Base-by-base conservation (phyloP, 1,284 basidiomycete genomes). In the Microbotryomycetes sp. region DNA sequence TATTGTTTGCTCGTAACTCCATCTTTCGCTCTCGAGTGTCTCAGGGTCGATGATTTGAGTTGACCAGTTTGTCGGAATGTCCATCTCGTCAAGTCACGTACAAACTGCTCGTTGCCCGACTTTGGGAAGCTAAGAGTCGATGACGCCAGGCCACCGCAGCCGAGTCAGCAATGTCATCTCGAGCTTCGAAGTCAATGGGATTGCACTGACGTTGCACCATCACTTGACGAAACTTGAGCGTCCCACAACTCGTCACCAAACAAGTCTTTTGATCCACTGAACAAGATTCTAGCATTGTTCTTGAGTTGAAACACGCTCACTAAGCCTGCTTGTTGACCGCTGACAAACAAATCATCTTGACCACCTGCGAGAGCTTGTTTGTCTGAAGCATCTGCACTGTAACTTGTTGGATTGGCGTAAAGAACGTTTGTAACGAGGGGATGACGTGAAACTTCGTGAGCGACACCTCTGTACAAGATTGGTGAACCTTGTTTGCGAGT, bases 291-390 rank as follows among this genome's bases (percentile, higher is more conserved):
- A 0, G 86, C 86, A 69, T 88, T 90, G 62, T 83, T 83, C 26
- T 81, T 78, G 1, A 90, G 84, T 78, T 98, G 94, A 81, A 97
- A 89, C 6, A 89, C 93, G 3, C 86, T 87, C 49, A 92, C 89
- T 45, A 97, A 79, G 29, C 82, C 80, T 48, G 91, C 80, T 42
- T 82, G 81, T 65, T 83, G 83, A 4, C 91, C 92, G 0, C 87
- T 87, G 82, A 60, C 86, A 77, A 63, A 85, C 81, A 86, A 9
- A 84, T 87, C 59, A 80, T 83, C 74, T n/a, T n/a, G n/a, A n/a
- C n/a, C n/a, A n/a, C n/a, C n/a, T 82, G 87, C 62, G 85, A 86
- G 81, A 36, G 87, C 86, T 0, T 83, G 80, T 3, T 88, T 62
- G 0, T 80, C 78, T 59, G 84, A 85, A 0, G 84, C 79, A 2